Base-by-base conservation (phyloP, 176 grass and related monocot species). In the Calamus simplicifolius region DNA sequence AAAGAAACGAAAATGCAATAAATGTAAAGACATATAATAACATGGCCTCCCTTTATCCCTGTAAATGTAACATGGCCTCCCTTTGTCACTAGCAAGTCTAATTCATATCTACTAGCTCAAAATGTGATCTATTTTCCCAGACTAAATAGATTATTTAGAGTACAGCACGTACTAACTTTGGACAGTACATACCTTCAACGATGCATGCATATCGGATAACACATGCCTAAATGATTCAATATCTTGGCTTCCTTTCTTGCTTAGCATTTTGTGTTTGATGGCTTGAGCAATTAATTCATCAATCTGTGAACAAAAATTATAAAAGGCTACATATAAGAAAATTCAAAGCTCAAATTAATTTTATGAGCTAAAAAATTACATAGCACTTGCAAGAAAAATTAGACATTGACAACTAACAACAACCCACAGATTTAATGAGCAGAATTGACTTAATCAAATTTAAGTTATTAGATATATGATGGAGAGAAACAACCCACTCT, bases 161-260 rank as follows among this genome's bases (percentile, higher is more conserved):
- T 21, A 73, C 49, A 51, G 16, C 29, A 23, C 21, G 21, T 23
- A 80, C 64, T n/a, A 69, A 58, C 18, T 18, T 5, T 70, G 61
- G 50, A 56, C 27, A 65, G 48, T 54, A 52, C 55, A 67, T 25
- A 97, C 92, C 81, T 88, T 97, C 54, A 91, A 78, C 72, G 81
- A 91, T 67, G 75, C 52, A 60, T 76, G 59, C 30, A 85, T 82
- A 43, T 86, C 76, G 15, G 81, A 80, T 50, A 97, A 73, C 56
- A 88, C 75, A 52, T 62, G 59, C 16, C 54, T 73, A 25, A 98
- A 98, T 48, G 76, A 80, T 70, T 89, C 87, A 18, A 98, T 85
- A 10, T 98, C 93, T 76, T 81, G 73, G 29, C 66, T 61, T 51
- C 62, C 88, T 70, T 67, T 80, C 63, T 60, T 66, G 25, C 88